A percentile compares a stretch with the other conserved stretches of the same genome.
Evolutionary conservation across 495 filamentous ascomycete genomes (phyloP).

Genomic region (Symbiotaphrina buchneri): DNA sequence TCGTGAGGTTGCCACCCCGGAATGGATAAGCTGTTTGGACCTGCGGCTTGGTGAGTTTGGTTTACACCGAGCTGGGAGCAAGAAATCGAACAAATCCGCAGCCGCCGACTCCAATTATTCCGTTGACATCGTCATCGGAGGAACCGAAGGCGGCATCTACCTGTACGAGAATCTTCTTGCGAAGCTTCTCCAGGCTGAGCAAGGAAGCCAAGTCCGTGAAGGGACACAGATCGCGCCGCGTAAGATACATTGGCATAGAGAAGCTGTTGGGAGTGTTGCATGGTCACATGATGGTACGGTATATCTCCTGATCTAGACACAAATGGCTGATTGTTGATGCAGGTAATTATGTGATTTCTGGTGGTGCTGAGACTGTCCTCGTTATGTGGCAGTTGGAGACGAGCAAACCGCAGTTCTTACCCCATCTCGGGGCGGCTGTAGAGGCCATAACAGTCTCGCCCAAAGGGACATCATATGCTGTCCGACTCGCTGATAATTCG

Average conservation of each 20-base stretch:
- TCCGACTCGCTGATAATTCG: conserved; percentile 79
- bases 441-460: conserved; percentile 67
- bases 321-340: conserved; percentile 1
- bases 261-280: conserved; percentile 54
- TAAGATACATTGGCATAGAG: conserved; percentile 80
- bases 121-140: conserved; percentile 55
- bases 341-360: conserved; percentile 95
- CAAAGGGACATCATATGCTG: conserved; percentile 50
- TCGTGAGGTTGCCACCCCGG: conserved; percentile 25
- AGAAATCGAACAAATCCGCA: conserved; percentile 10
- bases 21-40: conserved; percentile 36
- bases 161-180: conserved; percentile 51
- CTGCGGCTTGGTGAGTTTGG: conserved; percentile 9
- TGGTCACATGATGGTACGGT: conserved; percentile 76
- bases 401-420: conserved; percentile 51
- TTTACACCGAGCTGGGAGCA: conserved; percentile 4
- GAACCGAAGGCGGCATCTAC: conserved; percentile 48
- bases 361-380: conserved; percentile 72
- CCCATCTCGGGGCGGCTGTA: conserved; percentile 68
- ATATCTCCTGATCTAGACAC: not conserved
- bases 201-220: conserved; percentile 5
- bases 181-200: conserved; percentile 17
- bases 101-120: conserved; percentile 10
- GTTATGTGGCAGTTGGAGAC: conserved; percentile 95
- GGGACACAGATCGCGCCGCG: conserved; percentile 7